Evolutionary conservation across 208 protist genomes (phyloP), one percentile per base, ranked within the genome.

Genomic region (Acanthamoeba royreba): DNA sequence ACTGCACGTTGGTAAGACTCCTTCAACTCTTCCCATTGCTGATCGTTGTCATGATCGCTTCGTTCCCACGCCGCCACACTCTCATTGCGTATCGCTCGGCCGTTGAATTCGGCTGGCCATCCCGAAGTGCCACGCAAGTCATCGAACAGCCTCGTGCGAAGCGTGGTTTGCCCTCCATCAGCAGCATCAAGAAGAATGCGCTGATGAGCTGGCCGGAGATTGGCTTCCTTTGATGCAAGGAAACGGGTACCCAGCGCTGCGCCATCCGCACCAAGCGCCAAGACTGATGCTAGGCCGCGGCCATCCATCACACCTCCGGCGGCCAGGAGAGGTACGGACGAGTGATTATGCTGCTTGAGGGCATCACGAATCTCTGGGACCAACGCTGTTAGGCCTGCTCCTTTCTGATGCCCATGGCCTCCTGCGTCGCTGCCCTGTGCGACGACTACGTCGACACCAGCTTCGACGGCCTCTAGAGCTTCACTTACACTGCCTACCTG

Each of bases 281-380:
- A 17, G 2, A 31, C 81, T 4, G 81, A 7, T 4, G 81, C 81
- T 25, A 89, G 45, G 35, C 81, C 81, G 45, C 81, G 45, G 45
- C 81, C 81, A 49, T 89, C 81, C 81, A 89, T 89, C 33, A 89
- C 52, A 2, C 81, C 81, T 15, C 81, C 81, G 31, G 81, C 81
- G 81, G 81, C 81, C 5, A 55, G 22, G 15, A 89, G 38, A n/a
- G 52, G 52, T 22, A 45, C 1, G 49, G n/a, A 1, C 17, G 28
- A 25, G 17, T 61, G 52, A 25, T 61, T 17, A 61, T 61, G 52
- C 17, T 17, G 49, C 15, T 43, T 33, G 4, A 89, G 52, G 3
- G 81, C 81, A 19, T 89, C 81, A 8, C 81, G 81, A 2, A 89
- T 19, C 52, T 89, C 81, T 22, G 81, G 81, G 25, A 89, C 35